Evolutionary conservation across 352 stramenopile species (phyloP).

Genomic region (Halophytophthora polymorphica): DNA sequence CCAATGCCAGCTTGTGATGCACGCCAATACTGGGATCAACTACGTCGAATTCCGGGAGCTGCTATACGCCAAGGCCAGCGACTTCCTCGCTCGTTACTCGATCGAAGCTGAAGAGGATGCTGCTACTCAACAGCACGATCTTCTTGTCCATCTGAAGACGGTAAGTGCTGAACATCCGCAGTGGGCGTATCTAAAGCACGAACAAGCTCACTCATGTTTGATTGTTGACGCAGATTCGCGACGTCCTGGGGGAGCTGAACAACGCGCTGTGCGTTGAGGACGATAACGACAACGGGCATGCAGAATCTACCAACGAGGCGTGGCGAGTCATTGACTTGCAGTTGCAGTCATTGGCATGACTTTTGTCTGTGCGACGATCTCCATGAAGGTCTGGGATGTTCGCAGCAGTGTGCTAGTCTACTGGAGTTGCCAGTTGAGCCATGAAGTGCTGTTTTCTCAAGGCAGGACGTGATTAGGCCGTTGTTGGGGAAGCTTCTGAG

Average conservation of each 20-base stretch:
- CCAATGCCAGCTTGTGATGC: conserved; percentile 77
- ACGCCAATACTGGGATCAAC: conserved; percentile 77
- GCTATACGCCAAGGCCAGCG: conserved; percentile 41
- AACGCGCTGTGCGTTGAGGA: conserved; percentile 16
- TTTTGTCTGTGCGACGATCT: neutral
- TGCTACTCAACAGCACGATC: conserved; percentile 5
- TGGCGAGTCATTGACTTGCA: conserved; percentile 26
- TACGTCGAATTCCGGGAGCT: conserved; percentile 63
- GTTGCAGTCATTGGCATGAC: conserved; percentile 10
- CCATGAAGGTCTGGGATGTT: neutral
- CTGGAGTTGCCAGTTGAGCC: too few relatives aligned
- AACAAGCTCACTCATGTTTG: neutral
- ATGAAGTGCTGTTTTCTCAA: too few relatives aligned
- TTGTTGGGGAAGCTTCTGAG: too few relatives aligned
- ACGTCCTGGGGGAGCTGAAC: conserved; percentile 33
- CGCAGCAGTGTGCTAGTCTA: neutral
- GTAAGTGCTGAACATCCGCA: conserved; percentile 15
- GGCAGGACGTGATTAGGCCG: too few relatives aligned
- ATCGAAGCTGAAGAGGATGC: neutral
- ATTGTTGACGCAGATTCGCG: conserved; percentile 17
- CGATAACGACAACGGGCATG: neutral
- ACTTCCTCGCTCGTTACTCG: conserved; percentile 25
- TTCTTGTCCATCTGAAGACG: conserved; percentile 20
- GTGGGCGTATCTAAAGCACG: neutral
- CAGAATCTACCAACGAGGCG: conserved; percentile 8